Percentiles rank a stretch among this genome's conserved stretches.
Conservation (phyloP, 257 asterid genomes). For the Galeopsis tetrahit region DNA sequence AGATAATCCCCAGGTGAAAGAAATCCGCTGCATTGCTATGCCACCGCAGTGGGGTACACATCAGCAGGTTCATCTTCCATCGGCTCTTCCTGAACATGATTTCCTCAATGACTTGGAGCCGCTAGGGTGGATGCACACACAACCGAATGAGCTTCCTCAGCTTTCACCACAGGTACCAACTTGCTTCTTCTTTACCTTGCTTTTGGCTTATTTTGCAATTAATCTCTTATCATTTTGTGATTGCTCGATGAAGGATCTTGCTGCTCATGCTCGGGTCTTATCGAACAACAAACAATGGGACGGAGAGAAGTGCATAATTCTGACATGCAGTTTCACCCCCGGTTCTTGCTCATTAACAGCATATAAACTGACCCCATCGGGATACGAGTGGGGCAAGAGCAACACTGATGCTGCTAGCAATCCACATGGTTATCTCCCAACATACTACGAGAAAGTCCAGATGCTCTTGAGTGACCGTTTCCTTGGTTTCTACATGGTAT, state of each 20-base stretch:
- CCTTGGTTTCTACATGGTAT: slow-evolving; percentile 96
- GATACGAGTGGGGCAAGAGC: slow-evolving; percentile 97
- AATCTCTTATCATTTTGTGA: not conserved
- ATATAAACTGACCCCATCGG: slow-evolving; percentile 89
- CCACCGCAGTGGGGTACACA: slow-evolving; percentile 99
- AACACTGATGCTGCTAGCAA: slow-evolving; percentile 87
- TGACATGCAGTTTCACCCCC: slow-evolving; percentile 98
- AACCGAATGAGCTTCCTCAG: slow-evolving; percentile 98
- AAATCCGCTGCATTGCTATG: slow-evolving; percentile 95
- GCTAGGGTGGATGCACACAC: slow-evolving; percentile 99
- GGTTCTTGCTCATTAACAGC: slow-evolving; percentile 99
- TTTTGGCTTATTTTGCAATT: not conserved
- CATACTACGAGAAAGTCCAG: slow-evolving; percentile 96
- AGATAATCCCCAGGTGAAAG: slow-evolving; percentile 99
- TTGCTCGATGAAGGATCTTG: slow-evolving; percentile 64
- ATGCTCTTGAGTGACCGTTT: slow-evolving; percentile 98
- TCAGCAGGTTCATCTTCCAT: slow-evolving; percentile 95
- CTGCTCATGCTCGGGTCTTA: slow-evolving; percentile 71
- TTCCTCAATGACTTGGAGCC: slow-evolving; percentile 94
- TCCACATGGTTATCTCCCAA: slow-evolving; percentile 94
- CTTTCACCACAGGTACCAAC: slow-evolving; percentile 81
- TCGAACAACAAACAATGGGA: slow-evolving; percentile 98
- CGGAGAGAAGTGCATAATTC: slow-evolving; percentile 92
- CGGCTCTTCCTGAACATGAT: slow-evolving; percentile 90
- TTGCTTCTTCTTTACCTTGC: not conserved